Evolutionary conservation across 306 rosid species (phyloP).

Genomic region (Rosa rugosa): DNA sequence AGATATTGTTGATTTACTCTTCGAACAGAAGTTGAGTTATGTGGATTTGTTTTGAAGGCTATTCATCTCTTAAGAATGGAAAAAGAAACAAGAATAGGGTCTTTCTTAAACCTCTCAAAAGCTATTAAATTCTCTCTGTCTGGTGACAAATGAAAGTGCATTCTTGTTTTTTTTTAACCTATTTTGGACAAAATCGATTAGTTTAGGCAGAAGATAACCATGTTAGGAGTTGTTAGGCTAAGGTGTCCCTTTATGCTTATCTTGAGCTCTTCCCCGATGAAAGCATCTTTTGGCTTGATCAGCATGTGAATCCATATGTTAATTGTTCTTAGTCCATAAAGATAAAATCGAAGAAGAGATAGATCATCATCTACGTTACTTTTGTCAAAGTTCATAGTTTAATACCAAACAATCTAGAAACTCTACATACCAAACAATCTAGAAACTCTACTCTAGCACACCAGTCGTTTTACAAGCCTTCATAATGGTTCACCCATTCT

Average conservation of each 20-base stretch:
- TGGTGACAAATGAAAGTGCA: constrained; percentile 2
- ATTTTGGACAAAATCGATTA: not conserved
- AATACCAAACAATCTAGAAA: no score
- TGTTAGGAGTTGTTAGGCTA: not conserved
- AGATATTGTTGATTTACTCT: not conserved
- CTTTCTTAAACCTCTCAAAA: not conserved
- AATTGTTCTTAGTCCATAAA: not conserved
- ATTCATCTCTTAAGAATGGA: not conserved
- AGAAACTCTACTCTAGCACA: no score
- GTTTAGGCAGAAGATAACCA: not conserved
- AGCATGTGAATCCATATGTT: constrained; percentile 1
- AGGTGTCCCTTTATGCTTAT: not conserved
- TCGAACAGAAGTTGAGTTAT: not conserved
- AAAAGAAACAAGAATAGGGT: not conserved
- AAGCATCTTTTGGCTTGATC: constrained; percentile 17
- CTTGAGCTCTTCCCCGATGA: constrained; percentile 14
- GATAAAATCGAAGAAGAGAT: not conserved
- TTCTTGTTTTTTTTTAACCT: not conserved
- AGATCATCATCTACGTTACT: not conserved
- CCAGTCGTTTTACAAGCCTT: no score
- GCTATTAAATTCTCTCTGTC: not conserved
- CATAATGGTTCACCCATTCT: no score
- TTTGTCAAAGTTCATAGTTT: not conserved
- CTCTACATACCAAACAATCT: no score
- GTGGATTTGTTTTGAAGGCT: not conserved